phyloP scores from a whole-genome alignment of 306 rosid species.

The Cercis canadensis region DNA sequence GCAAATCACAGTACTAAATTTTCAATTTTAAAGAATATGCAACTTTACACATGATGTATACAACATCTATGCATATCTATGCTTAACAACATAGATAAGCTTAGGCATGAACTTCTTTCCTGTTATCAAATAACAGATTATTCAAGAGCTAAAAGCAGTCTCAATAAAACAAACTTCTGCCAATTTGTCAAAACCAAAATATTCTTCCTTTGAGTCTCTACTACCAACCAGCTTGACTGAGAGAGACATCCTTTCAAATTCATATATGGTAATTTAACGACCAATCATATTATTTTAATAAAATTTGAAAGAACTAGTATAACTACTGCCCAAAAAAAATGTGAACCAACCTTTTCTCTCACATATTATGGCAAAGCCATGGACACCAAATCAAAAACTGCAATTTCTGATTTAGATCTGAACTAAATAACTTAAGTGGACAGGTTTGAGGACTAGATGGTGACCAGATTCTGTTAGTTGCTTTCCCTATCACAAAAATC shows the following conservation, averaged over 20 bases:
- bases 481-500: slow-evolving; percentile 62
- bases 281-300: too few relatives aligned
- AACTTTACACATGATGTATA: too few relatives aligned
- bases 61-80: too few relatives aligned
- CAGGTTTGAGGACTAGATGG: slow-evolving; percentile 61
- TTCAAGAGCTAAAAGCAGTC: too few relatives aligned
- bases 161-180: slow-evolving; percentile 59
- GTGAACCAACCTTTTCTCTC: slow-evolving; percentile 50
- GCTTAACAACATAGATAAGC: neutral
- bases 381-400: slow-evolving; percentile 67
- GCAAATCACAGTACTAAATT: neutral
- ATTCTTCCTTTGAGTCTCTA: slow-evolving; percentile 48
- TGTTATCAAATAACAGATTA: too few relatives aligned
- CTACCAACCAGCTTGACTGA: slow-evolving; percentile 66
- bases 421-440: slow-evolving; percentile 61
- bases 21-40: neutral
- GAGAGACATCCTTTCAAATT: too few relatives aligned
- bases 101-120: too few relatives aligned
- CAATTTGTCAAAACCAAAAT: slow-evolving; percentile 59
- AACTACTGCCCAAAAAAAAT: neutral
- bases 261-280: too few relatives aligned
- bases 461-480: slow-evolving; percentile 65
- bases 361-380: slow-evolving; percentile 64
- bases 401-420: slow-evolving; percentile 59
- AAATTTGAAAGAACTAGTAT: neutral